phyloP scores from a whole-genome alignment of 2,329 filamentous ascomycete genomes.

The Penicillium corylophilum region DNA sequence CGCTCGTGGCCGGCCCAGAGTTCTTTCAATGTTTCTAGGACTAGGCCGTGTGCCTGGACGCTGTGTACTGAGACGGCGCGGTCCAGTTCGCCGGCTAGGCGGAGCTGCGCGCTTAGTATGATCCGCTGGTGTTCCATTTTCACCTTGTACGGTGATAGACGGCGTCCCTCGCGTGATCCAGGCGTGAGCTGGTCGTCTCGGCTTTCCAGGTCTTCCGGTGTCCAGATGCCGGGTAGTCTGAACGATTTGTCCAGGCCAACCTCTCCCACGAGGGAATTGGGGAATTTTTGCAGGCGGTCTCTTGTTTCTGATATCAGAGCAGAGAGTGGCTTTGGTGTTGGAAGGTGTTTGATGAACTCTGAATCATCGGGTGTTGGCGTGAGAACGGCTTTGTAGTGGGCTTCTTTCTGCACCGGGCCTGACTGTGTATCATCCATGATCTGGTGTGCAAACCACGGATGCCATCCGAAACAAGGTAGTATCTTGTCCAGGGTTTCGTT shows the following conservation, averaged over 20 bases:
- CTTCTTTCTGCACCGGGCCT: conserved; percentile 30
- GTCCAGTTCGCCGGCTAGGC: conserved; percentile 57
- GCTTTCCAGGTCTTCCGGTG: conserved; percentile 28
- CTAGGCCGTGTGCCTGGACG: conserved; percentile 60
- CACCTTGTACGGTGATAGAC: conserved; percentile 58
- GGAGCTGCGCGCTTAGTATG: conserved; percentile 58
- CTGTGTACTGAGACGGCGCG: conserved; percentile 63
- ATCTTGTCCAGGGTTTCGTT: conserved; percentile 28
- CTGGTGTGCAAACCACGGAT: conserved; percentile 67
- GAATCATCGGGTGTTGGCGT: conserved; percentile 49
- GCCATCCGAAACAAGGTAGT: conserved; percentile 65
- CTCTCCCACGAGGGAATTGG: conserved; percentile 60
- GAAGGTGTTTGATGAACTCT: conserved; percentile 51
- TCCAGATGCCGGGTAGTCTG: conserved; percentile 57
- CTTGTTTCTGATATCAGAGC: conserved; percentile 52
- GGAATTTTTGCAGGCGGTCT: conserved; percentile 49
- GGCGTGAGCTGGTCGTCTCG: conserved; percentile 50
- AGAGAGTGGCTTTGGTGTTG: conserved; percentile 55
- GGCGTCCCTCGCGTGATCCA: conserved; percentile 60
- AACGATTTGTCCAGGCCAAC: conserved; percentile 63
- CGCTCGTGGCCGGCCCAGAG: conserved; percentile 60
- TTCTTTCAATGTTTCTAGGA: conserved; percentile 56
- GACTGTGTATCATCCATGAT: conserved; percentile 48
- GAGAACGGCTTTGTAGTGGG: conserved; percentile 57
- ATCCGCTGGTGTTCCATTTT: conserved; percentile 57